Percentiles rank a stretch among this genome's conserved stretches.
Conservation (phyloP, 768 basidiomycete genomes). For the Tricholoma flavovirens region DNA sequence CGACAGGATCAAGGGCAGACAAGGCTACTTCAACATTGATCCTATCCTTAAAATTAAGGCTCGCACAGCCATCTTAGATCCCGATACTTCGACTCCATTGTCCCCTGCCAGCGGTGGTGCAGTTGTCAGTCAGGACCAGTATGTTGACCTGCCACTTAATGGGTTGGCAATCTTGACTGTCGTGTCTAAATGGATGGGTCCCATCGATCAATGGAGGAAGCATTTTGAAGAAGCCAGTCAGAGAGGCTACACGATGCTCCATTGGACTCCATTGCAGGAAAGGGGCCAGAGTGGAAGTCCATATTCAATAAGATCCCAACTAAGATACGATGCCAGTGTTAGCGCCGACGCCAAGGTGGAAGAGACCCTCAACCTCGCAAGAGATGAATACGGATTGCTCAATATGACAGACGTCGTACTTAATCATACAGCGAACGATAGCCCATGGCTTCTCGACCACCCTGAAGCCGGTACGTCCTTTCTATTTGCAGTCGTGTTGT, state of each 20-base stretch:
- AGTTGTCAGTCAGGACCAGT: conserved; percentile 37
- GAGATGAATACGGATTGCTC: conserved; percentile 82
- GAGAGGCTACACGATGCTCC: conserved; percentile 96
- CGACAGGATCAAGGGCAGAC: conserved; percentile 70
- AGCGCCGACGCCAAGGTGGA: conserved; percentile 57
- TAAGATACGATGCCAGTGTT: conserved; percentile 72
- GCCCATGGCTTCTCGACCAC: conserved; percentile 85
- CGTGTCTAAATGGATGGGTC: conserved; percentile 98
- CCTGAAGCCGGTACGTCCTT: conserved; percentile 80
- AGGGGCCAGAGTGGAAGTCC: conserved; percentile 87
- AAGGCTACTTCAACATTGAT: conserved; percentile 96
- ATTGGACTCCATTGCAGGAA: conserved; percentile 93
- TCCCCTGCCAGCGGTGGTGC: conserved; percentile 49
- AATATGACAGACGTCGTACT: conserved; percentile 93
- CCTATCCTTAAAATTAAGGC: conserved; percentile 75
- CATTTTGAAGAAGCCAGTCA: conserved; percentile 81
- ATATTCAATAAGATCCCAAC: conserved; percentile 89
- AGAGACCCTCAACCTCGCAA: conserved; percentile 61
- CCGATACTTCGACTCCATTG: conserved; percentile 42
- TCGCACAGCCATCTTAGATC: conserved; percentile 67
- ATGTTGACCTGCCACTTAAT: conserved; percentile 74
- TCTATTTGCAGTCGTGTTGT: background rate
- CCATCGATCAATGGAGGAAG: conserved; percentile 65
- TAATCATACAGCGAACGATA: conserved; percentile 96
- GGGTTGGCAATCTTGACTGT: conserved; percentile 85